A percentile compares a stretch with the other conserved stretches of the same genome.
phyloP scores from a whole-genome alignment of 23 red algal genomes.

The Gracilaria gracilis region DNA sequence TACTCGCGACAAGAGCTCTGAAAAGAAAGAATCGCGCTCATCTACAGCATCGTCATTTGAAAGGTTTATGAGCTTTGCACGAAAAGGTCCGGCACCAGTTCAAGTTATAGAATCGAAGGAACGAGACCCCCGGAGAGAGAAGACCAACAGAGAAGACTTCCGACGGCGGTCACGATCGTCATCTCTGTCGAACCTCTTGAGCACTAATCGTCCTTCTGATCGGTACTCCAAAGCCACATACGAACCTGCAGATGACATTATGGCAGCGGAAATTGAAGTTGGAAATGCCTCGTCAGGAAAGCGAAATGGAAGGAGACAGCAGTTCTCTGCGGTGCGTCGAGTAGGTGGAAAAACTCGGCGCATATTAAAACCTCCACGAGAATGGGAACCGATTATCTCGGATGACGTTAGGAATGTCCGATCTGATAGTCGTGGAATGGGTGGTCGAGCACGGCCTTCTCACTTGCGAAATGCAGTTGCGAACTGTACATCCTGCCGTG shows the following conservation, averaged over 20 bases:
- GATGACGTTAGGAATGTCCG: constrained; percentile 38
- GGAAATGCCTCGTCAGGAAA: background rate
- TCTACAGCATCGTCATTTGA: constrained; percentile 10
- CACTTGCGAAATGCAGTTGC: constrained; percentile 37
- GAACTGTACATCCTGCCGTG: constrained; percentile 41
- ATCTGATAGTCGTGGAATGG: constrained; percentile 15
- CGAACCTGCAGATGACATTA: constrained; percentile 12
- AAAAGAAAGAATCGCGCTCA: background rate
- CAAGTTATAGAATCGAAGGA: background rate
- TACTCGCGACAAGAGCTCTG: background rate
- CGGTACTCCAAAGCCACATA: background rate
- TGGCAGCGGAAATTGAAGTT: background rate
- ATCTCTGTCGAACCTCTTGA: background rate
- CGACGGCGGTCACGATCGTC: background rate
- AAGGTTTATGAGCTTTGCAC: constrained; percentile 40
- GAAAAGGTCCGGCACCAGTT: constrained; percentile 7
- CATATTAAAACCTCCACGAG: constrained; percentile 33
- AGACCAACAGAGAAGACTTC: background rate
- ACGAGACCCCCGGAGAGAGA: background rate
- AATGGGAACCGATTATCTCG: constrained; percentile 46
- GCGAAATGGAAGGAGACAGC: constrained; percentile 30
- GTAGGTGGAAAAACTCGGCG: constrained; percentile 13
- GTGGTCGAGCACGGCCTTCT: background rate
- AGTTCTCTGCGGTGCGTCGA: constrained; percentile 35
- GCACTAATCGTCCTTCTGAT: background rate